A percentile compares a stretch with the other conserved stretches of the same genome.
phyloP scores from a whole-genome alignment of 768 basidiomycete species.

The Auricularia sp. region DNA sequence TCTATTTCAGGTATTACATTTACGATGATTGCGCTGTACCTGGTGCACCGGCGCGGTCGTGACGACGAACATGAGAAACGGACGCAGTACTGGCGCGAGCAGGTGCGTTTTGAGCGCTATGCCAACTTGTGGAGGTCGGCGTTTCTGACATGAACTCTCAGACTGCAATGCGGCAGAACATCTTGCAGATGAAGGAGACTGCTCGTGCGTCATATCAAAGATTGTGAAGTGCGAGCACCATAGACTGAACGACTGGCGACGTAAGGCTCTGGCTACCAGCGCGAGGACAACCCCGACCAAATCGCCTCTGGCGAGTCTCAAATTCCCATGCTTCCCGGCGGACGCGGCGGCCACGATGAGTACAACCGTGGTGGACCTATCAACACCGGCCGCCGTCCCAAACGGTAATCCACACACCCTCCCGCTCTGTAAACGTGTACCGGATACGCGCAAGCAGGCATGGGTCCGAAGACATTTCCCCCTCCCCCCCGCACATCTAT shows the following conservation, averaged over 20 bases:
- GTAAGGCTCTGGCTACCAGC: conserved; percentile 11
- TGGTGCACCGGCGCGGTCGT: conserved; percentile 62
- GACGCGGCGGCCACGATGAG: background rate
- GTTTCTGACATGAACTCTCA: conserved; percentile 18
- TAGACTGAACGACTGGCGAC: conserved; percentile 28
- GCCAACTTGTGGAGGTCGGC: background rate
- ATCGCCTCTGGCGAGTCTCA: conserved; percentile 44
- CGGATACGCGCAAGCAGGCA: too few relatives aligned
- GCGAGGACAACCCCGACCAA: conserved; percentile 39
- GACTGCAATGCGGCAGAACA: conserved; percentile 74
- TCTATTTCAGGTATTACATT: conserved; percentile 55
- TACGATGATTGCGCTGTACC: conserved; percentile 57
- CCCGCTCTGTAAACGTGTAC: too few relatives aligned
- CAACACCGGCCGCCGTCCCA: conserved; percentile 1
- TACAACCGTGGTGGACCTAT: background rate
- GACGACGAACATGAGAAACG: conserved; percentile 74
- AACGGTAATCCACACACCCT: background rate
- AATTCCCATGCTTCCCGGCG: conserved; percentile 37
- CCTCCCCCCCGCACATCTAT: too few relatives aligned
- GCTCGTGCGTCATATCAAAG: conserved; percentile 56
- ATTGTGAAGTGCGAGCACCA: conserved; percentile 22
- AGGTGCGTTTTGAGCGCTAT: conserved; percentile 31
- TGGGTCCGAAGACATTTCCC: too few relatives aligned
- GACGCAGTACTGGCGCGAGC: conserved; percentile 83
- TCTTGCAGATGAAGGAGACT: conserved; percentile 68